Conservation (phyloP, 768 basidiomycete species). For the Rhizopogon vesiculosus region DNA sequence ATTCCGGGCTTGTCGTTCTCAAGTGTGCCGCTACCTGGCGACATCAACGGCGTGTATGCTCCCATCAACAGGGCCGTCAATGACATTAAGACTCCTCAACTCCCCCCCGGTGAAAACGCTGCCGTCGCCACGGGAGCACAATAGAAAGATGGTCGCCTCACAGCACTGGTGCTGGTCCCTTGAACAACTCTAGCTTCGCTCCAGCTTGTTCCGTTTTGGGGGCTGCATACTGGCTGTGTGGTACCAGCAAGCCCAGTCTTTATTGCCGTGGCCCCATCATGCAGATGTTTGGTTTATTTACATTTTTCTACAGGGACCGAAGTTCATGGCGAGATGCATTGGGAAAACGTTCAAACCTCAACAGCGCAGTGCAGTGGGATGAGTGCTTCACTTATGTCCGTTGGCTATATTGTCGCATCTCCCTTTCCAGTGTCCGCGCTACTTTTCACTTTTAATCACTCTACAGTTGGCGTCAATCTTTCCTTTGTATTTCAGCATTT, state of each 20-base stretch:
- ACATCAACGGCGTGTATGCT: slow-evolving; percentile 34
- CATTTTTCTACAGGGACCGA: slow-evolving; percentile 26
- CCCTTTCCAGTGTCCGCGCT: slow-evolving; percentile 2
- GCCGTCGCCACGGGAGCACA: slow-evolving; percentile 44
- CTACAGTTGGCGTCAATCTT: slow-evolving; percentile 1
- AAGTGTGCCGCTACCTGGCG: slow-evolving; percentile 26
- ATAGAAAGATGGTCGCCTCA: slow-evolving; percentile 13
- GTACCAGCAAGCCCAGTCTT: slow-evolving; percentile 10
- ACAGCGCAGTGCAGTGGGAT: slow-evolving; percentile 8
- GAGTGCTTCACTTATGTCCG: slow-evolving; percentile 7
- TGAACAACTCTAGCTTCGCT: slow-evolving; percentile 1
- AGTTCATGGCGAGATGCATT: slow-evolving; percentile 15
- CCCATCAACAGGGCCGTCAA: slow-evolving; percentile 34
- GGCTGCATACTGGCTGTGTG: not conserved
- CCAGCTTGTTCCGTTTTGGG: slow-evolving; percentile 1
- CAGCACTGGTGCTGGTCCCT: slow-evolving; percentile 5
- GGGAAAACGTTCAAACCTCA: slow-evolving; percentile 8
- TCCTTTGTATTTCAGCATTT: slow-evolving; percentile 16
- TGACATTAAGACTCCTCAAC: slow-evolving; percentile 54
- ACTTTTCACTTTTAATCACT: slow-evolving; percentile 1
- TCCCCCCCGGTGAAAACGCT: slow-evolving; percentile 59
- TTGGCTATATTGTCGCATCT: slow-evolving; percentile 16
- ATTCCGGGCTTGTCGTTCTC: slow-evolving; percentile 29
- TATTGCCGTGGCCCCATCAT: slow-evolving; percentile 11
- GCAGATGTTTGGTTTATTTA: slow-evolving; percentile 26